Evolutionary conservation across 2,329 filamentous ascomycete species (phyloP).

Genomic region (Chrysoporthe austroafricana): DNA sequence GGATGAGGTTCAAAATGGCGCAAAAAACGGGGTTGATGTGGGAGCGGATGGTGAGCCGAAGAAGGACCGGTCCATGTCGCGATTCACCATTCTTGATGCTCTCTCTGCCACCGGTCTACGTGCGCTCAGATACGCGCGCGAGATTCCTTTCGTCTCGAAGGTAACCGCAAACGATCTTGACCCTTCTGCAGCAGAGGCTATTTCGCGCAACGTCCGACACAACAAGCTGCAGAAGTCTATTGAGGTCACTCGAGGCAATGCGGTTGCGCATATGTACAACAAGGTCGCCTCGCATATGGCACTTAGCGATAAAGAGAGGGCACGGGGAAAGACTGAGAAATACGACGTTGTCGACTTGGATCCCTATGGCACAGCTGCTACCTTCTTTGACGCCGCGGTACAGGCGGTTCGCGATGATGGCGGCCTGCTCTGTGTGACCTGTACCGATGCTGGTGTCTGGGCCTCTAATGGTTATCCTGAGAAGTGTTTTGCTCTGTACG

Average conservation of each 20-base stretch:
- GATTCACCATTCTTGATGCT: constrained; percentile 89
- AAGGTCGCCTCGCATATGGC: constrained; percentile 60
- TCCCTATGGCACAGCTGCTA: constrained; percentile 90
- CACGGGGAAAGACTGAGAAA: constrained; percentile 48
- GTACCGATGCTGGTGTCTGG: constrained; percentile 94
- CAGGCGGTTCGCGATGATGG: constrained; percentile 84
- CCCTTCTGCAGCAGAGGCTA: constrained; percentile 74
- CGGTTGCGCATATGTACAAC: constrained; percentile 88
- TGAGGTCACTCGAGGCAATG: constrained; percentile 76
- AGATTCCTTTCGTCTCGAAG: constrained; percentile 81
- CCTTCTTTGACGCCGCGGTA: constrained; percentile 89
- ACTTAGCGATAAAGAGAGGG: constrained; percentile 41
- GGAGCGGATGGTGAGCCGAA: constrained; percentile 5
- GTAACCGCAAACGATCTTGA: constrained; percentile 92
- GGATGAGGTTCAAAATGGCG: too few relatives aligned
- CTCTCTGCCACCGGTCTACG: constrained; percentile 92
- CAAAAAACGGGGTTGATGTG: constrained; percentile 7
- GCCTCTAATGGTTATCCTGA: constrained; percentile 93
- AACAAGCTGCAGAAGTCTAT: constrained; percentile 77
- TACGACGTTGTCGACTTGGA: constrained; percentile 98
- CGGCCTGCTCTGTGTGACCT: constrained; percentile 91
- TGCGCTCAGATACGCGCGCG: constrained; percentile 87
- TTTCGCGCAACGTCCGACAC: constrained; percentile 82
- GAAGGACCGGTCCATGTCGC: constrained; percentile 39
- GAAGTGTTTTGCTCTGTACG: constrained; percentile 93